These are phyloP conservation scores for Penicillium nucicola DNA, from an alignment of 495 filamentous ascomycete species.

Conservation along the genomic window DNA sequence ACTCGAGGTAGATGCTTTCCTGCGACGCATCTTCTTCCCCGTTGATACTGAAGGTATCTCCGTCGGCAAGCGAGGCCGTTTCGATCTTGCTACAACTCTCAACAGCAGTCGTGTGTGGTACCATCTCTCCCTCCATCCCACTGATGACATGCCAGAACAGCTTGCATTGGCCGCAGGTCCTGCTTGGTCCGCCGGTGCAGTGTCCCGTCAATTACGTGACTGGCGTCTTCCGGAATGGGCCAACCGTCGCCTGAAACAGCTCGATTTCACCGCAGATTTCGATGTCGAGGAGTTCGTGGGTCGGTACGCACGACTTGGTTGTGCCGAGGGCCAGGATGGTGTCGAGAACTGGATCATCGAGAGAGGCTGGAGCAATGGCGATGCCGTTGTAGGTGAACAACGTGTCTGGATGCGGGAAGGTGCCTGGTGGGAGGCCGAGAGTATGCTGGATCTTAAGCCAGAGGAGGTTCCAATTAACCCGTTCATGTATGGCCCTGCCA, in stretches of 20 bases:
- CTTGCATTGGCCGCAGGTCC: conserved; percentile 58
- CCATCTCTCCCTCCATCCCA: conserved; percentile 88
- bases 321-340: conserved; percentile 85
- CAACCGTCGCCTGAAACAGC: conserved; percentile 81
- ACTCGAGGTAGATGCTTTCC: conserved; percentile 77
- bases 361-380: conserved; percentile 96
- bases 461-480: conserved; percentile 34
- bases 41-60: conserved; percentile 69
- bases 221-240: conserved; percentile 97
- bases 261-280: conserved; percentile 98
- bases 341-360: conserved; percentile 95
- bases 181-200: conserved; percentile 85
- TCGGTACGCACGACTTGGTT: conserved; percentile 80
- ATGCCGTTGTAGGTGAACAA: conserved; percentile 85
- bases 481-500: conserved; percentile 30
- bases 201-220: conserved; percentile 85
- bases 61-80: conserved; percentile 67
- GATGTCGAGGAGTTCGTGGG: conserved; percentile 87
- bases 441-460: conserved; percentile 89
- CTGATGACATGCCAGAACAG: conserved; percentile 74
- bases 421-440: conserved; percentile 97
- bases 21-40: conserved; percentile 81
- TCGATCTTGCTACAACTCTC: conserved; percentile 66
- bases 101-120: conserved; percentile 91
- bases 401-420: conserved; percentile 93